Base-by-base conservation (phyloP, 768 basidiomycete species). In the Mycena chlorophos region DNA sequence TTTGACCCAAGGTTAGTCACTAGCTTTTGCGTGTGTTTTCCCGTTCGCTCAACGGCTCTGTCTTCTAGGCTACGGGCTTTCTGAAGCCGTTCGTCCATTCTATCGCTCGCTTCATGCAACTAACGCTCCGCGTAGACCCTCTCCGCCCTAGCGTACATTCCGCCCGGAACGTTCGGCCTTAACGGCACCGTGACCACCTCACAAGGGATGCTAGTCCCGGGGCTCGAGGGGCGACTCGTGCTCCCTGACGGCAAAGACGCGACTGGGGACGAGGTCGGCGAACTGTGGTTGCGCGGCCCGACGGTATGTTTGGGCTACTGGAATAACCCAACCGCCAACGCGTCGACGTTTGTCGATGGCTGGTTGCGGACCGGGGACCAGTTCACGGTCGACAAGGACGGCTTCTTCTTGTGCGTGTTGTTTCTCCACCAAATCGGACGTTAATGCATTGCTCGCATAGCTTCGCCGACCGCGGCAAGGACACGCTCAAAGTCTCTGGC, bases 381-480 rank as follows among this genome's bases (percentile, higher is more conserved):
- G 51, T 87, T 91, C 65, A 71, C 77, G 34, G 80, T 83, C 4
- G 81, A 88, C 58, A 74, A 75, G 57, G 73, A 84, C 4, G 84
- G 83, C 0, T 78, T 81, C 54, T 83, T 90, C 64, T 91, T 80
- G 88, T 89, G 56, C 38, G 83, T 73, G 22, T 40, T 37, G 47
- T 22, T 46, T 56, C 25, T 14, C 5, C 25, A 3, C 28, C 42
- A 5, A 57, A 28, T 8, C 8, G 12, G 39, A 37, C 19, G 20
- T 28, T 56, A 47, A 52, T 17, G n/a, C 49, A n/a, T 5, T 26
- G 37, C 10, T n/a, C n/a, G 29, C 27, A 12, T 53, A 89, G 87
- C 68, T 91, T 84, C 62, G 84, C 84, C 13, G 90, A 92, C 67
- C 78, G 91, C 50, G 76, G 78, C n/a, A 91, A 92, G 85, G 91